Percentiles rank a stretch among this genome's conserved stretches.
phyloP scores from a whole-genome alignment of 495 filamentous ascomycete genomes.

The Massariosphaeria phaeospora region DNA sequence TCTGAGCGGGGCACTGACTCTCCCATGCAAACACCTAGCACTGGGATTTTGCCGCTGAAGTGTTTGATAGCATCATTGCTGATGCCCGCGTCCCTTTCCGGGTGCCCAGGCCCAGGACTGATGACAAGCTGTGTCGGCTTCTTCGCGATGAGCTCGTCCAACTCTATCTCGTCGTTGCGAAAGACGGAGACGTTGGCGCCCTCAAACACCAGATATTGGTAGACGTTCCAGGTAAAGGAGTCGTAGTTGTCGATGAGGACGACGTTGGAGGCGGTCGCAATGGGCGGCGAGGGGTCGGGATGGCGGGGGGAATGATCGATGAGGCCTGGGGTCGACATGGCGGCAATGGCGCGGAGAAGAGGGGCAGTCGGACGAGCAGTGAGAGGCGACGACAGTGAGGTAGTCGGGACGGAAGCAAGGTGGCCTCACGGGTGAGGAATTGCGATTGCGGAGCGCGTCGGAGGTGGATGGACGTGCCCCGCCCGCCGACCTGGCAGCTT shows the following conservation, averaged over 20 bases:
- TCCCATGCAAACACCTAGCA: conserved; percentile 98
- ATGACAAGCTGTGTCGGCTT: conserved; percentile 91
- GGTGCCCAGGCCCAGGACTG: conserved; percentile 92
- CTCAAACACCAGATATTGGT: conserved; percentile 93
- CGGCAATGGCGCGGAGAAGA: background rate
- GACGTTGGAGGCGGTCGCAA: conserved; percentile 78
- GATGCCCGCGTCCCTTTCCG: conserved; percentile 81
- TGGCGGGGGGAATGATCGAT: conserved; percentile 85
- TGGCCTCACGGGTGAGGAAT: no score
- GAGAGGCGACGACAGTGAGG: background rate
- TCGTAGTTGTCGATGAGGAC: conserved; percentile 99
- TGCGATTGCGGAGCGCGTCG: no score
- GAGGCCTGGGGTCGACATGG: conserved; percentile 45
- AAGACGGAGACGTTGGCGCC: conserved; percentile 83
- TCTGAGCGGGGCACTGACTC: conserved; percentile 53
- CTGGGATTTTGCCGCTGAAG: conserved; percentile 92
- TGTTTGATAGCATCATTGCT: conserved; percentile 84
- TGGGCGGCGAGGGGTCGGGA: conserved; percentile 60
- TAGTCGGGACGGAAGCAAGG: background rate
- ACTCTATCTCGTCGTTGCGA: conserved; percentile 84
- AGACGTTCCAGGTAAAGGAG: conserved; percentile 98
- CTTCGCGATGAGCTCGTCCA: conserved; percentile 74
- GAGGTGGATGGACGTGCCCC: no score
- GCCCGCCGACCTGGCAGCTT: no score
- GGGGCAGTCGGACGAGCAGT: background rate